phyloP scores from a whole-genome alignment of 148 eudicot species.

The Camellia granthamiana region DNA sequence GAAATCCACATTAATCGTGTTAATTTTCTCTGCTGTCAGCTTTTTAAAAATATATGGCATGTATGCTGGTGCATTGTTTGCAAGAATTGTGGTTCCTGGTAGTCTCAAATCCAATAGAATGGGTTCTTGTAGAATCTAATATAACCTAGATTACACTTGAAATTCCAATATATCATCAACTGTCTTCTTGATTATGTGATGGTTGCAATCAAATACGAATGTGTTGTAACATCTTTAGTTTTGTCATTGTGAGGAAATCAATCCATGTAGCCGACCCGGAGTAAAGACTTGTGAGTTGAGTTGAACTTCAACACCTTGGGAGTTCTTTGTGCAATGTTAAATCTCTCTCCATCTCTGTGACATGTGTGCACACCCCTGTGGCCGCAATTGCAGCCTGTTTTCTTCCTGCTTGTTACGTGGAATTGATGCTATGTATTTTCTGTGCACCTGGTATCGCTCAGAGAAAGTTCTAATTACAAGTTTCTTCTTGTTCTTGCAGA shows the following conservation, averaged over 20 bases:
- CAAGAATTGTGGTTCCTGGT: neutral
- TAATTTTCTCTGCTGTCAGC: neutral
- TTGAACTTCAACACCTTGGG: neutral
- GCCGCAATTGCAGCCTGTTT: neutral
- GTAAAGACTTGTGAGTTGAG: too few species aligned
- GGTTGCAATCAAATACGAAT: neutral
- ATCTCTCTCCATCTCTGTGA: neutral
- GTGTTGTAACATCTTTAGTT: neutral
- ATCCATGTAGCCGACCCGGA: too few species aligned
- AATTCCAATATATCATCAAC: neutral
- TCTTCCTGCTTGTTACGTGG: neutral
- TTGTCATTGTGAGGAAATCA: neutral
- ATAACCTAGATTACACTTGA: neutral
- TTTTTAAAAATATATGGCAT: neutral
- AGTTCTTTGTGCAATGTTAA: neutral
- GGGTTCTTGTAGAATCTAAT: neutral
- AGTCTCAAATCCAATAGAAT: neutral
- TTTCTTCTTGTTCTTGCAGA: conserved; percentile 39
- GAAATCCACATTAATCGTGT: neutral
- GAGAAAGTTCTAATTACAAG: neutral
- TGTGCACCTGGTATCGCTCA: neutral
- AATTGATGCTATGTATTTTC: neutral
- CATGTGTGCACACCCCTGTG: neutral
- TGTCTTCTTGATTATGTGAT: neutral
- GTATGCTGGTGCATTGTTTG: conserved; percentile 8